These are phyloP conservation scores for Ilyonectria robusta DNA, from an alignment of 2,329 filamentous ascomycete species.

Conservation along the genomic window DNA sequence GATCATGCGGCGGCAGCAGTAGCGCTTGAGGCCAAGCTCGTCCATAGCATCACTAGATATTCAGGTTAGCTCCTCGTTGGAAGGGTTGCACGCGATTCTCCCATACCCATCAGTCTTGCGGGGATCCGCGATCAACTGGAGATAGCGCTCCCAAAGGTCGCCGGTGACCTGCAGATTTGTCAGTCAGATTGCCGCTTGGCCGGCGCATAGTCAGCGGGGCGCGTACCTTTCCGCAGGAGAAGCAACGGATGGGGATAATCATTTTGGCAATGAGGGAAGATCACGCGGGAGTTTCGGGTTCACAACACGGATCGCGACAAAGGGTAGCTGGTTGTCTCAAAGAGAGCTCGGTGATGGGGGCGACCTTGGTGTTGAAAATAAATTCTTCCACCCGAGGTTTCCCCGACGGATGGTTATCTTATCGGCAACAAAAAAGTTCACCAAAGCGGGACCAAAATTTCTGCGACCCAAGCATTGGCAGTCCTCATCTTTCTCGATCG, in stretches of 20 bases:
- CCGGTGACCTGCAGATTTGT: slow-evolving; percentile 82
- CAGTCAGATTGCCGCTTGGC: slow-evolving; percentile 44
- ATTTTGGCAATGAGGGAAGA: slow-evolving; percentile 69
- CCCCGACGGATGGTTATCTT: slow-evolving; percentile 55
- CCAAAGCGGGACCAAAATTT: slow-evolving; percentile 58
- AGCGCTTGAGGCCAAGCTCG: slow-evolving; percentile 90
- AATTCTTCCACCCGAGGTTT: slow-evolving; percentile 51
- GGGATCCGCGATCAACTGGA: slow-evolving; percentile 85
- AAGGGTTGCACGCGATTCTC: neutral
- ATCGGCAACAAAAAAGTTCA: slow-evolving; percentile 58
- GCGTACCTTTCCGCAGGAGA: slow-evolving; percentile 96
- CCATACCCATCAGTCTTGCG: slow-evolving; percentile 80
- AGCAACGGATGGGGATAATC: slow-evolving; percentile 99
- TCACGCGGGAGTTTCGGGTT: slow-evolving; percentile 30
- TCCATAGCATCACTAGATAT: slow-evolving; percentile 90
- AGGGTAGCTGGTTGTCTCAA: slow-evolving; percentile 34
- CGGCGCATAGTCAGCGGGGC: slow-evolving; percentile 25
- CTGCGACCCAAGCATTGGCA: slow-evolving; percentile 44
- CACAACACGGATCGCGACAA: slow-evolving; percentile 43
- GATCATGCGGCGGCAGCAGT: slow-evolving; percentile 99
- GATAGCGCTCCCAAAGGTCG: slow-evolving; percentile 97
- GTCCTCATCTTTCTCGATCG: slow-evolving; percentile 37
- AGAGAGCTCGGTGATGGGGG: slow-evolving; percentile 32
- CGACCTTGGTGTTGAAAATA: slow-evolving; percentile 41
- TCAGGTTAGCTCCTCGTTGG: slow-evolving; percentile 43